These are phyloP conservation scores for Ceratobasidium sp. DNA, from an alignment of 1,284 basidiomycete genomes.

Conservation along the genomic window DNA sequence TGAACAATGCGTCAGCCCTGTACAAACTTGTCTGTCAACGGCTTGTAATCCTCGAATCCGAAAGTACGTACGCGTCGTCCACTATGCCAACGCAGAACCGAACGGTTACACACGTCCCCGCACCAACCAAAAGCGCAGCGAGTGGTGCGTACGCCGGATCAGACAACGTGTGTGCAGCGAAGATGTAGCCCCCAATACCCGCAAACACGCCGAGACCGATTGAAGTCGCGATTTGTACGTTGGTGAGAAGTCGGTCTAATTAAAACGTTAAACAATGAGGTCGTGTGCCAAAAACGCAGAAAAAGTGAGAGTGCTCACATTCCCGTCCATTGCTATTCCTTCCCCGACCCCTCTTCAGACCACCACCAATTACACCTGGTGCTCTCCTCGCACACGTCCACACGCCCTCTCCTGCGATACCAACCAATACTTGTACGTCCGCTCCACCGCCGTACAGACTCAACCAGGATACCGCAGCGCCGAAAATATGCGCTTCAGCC, in stretches of 20 bases:
- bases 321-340: conserved; percentile 49
- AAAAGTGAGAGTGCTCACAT: conserved; percentile 12
- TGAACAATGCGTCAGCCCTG: conserved; percentile 84
- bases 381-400: conserved; percentile 81
- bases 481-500: conserved; percentile 68
- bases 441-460: conserved; percentile 63
- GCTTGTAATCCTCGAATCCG: too few relatives aligned
- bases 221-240: conserved; percentile 72
- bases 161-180: conserved; percentile 85
- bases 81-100: conserved; percentile 86
- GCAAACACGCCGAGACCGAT: conserved; percentile 83
- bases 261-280: conserved; percentile 7
- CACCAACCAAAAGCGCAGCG: conserved; percentile 82
- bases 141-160: conserved; percentile 83
- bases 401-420: conserved; percentile 88
- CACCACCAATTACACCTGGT: conserved; percentile 66
- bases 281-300: neutral
- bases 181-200: conserved; percentile 85
- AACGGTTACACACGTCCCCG: conserved; percentile 84
- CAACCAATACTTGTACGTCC: conserved; percentile 87
- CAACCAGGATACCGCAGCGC: conserved; percentile 63
- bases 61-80: conserved; percentile 75
- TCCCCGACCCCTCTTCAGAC: conserved; percentile 63
- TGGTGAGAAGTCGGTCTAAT: conserved; percentile 73
- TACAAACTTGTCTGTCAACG: too few relatives aligned